Conservation (phyloP, 164 flowering plant species). For the Piper betle region DNA sequence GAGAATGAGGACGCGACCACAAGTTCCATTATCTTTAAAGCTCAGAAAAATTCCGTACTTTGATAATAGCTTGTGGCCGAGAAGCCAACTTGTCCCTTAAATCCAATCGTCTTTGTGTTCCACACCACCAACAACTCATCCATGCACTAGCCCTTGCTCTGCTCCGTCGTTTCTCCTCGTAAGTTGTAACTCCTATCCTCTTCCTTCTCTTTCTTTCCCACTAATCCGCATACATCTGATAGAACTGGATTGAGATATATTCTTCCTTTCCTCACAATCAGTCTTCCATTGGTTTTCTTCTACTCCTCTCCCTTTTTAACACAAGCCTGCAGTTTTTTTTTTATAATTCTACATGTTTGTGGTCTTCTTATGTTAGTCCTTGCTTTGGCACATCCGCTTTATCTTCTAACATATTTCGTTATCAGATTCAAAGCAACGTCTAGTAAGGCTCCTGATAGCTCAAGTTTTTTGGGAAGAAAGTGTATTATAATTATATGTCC, state of each 20-base stretch:
- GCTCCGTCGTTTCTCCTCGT: too few species aligned
- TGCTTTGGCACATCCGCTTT: neutral
- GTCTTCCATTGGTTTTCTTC: neutral
- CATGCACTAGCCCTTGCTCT: conserved; percentile 8
- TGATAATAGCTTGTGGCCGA: conserved; percentile 14
- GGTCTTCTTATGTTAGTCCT: neutral
- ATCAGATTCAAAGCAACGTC: too few species aligned
- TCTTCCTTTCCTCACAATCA: neutral
- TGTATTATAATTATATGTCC: too few species aligned
- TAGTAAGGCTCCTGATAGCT: too few species aligned
- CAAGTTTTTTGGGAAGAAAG: too few species aligned
- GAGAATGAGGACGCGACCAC: neutral
- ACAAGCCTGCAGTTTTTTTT: neutral
- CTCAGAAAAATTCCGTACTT: too few species aligned
- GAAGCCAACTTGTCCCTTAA: conserved; percentile 7
- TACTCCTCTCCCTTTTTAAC: neutral
- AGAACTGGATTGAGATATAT: neutral
- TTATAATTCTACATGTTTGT: too few species aligned
- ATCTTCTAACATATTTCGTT: too few species aligned
- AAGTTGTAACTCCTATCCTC: conserved; percentile 5
- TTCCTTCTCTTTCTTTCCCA: conserved; percentile 2
- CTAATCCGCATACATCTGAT: neutral
- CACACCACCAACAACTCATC: conserved; percentile 33
- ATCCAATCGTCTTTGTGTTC: conserved; percentile 15
- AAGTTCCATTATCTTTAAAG: neutral